These are phyloP conservation scores for Tulasnella sp. DNA, from an alignment of 768 basidiomycete genomes.

Conservation along the genomic window DNA sequence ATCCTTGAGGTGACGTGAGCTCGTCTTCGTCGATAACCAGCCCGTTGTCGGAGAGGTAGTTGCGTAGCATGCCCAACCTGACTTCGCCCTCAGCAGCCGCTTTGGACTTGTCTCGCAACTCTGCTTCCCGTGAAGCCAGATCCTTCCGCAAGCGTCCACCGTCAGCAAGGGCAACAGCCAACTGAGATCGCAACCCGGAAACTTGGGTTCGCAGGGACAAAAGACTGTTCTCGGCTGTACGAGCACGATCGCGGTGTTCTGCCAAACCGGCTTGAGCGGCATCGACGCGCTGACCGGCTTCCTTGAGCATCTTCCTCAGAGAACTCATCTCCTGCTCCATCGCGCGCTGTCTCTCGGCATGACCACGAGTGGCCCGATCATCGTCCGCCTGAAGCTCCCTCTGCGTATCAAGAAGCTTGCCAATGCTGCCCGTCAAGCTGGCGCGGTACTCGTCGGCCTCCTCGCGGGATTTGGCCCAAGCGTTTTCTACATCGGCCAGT, in stretches of 20 bases:
- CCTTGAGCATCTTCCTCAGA: constrained; percentile 71
- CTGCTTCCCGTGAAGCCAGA: constrained; percentile 54
- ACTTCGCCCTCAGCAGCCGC: constrained; percentile 62
- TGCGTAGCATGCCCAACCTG: constrained; percentile 71
- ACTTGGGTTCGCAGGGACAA: constrained; percentile 63
- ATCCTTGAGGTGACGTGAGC: constrained; percentile 36
- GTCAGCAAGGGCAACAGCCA: constrained; percentile 61
- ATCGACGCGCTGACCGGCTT: constrained; percentile 62
- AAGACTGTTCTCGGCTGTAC: constrained; percentile 58
- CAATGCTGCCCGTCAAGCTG: constrained; percentile 76
- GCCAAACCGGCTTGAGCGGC: constrained; percentile 55
- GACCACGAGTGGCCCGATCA: constrained; percentile 62
- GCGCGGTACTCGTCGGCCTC: constrained; percentile 87
- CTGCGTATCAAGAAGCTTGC: constrained; percentile 81
- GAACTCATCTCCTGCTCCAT: constrained; percentile 71
- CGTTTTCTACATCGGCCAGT: constrained; percentile 75
- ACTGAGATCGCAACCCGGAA: constrained; percentile 61
- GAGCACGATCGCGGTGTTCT: constrained; percentile 58
- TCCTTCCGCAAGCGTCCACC: constrained; percentile 63
- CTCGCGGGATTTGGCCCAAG: constrained; percentile 86
- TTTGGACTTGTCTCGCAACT: constrained; percentile 54
- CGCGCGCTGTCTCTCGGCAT: constrained; percentile 73
- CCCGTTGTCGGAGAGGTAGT: constrained; percentile 82
- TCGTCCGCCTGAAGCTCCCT: constrained; percentile 78
- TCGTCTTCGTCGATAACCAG: constrained; percentile 70